These are phyloP conservation scores for Penicillium diatomitis DNA, from an alignment of 495 filamentous ascomycete genomes.

Conservation along the genomic window DNA sequence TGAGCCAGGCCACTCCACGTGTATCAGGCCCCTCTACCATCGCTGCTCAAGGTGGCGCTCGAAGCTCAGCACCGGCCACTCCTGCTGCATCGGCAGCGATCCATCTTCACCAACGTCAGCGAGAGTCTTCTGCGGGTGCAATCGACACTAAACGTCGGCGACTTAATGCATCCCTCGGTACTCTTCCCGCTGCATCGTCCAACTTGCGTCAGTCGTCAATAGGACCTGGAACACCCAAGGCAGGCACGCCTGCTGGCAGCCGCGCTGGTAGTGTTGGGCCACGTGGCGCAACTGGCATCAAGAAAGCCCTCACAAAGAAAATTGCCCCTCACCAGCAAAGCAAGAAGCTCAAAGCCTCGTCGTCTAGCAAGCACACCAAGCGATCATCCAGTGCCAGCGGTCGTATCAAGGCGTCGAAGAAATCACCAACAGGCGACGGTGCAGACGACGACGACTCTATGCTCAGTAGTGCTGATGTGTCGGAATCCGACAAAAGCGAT, in stretches of 20 bases:
- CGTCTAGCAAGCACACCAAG: slow-evolving; percentile 46
- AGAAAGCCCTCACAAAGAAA: slow-evolving; percentile 53
- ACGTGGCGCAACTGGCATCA: slow-evolving; percentile 31
- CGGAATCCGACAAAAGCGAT: slow-evolving; percentile 39
- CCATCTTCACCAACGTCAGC: slow-evolving; percentile 51
- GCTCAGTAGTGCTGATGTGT: slow-evolving; percentile 42
- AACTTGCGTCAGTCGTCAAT: slow-evolving; percentile 73
- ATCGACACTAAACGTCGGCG: slow-evolving; percentile 66
- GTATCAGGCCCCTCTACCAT: slow-evolving; percentile 11
- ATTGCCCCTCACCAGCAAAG: slow-evolving; percentile 59
- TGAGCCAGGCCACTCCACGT: slow-evolving; percentile 34
- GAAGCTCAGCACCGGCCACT: slow-evolving; percentile 55
- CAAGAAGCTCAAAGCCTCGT: slow-evolving; percentile 37
- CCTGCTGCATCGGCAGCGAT: slow-evolving; percentile 49
- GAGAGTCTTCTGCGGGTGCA: slow-evolving; percentile 71
- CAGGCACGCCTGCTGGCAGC: slow-evolving; percentile 50
- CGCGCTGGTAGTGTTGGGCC: slow-evolving; percentile 69
- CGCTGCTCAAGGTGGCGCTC: slow-evolving; percentile 20
- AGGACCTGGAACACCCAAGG: slow-evolving; percentile 81
- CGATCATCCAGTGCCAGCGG: slow-evolving; percentile 37
- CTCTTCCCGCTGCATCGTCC: slow-evolving; percentile 59
- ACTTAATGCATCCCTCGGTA: slow-evolving; percentile 53
- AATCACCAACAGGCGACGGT: slow-evolving; percentile 53
- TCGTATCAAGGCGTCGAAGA: slow-evolving; percentile 42
- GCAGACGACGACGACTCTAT: slow-evolving; percentile 57